These are phyloP conservation scores for Chlorella sp. DNA, from an alignment of 139 green algal species.

Conservation along the genomic window DNA sequence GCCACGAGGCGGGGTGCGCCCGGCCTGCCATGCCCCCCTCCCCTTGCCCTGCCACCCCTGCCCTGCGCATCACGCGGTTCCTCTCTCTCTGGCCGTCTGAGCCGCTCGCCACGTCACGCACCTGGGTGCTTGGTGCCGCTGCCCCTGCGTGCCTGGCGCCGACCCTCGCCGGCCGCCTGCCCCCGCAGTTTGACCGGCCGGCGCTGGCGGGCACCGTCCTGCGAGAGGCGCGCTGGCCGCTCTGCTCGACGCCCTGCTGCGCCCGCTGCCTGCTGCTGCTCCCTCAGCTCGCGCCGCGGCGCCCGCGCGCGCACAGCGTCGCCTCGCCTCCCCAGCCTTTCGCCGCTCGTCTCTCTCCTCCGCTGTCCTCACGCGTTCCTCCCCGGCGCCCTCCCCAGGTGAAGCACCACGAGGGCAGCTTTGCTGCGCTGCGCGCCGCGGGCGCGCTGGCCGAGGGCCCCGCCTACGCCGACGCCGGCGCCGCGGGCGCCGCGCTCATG, in stretches of 20 bases:
- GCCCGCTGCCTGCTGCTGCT: neutral
- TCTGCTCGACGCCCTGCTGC: neutral
- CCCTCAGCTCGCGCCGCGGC: neutral
- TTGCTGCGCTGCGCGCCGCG: constrained; percentile 48
- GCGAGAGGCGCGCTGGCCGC: constrained; percentile 5
- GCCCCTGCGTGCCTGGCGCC: neutral
- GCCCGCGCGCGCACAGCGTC: neutral
- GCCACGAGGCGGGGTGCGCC: neutral
- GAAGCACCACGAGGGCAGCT: constrained; percentile 66
- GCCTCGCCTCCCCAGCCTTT: neutral
- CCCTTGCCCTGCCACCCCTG: too few species aligned
- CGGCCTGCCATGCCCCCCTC: neutral
- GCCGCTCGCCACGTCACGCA: neutral
- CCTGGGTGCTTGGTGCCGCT: neutral
- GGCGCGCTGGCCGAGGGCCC: constrained; percentile 56
- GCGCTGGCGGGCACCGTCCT: neutral
- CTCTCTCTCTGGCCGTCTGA: neutral
- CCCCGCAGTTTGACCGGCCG: constrained; percentile 23
- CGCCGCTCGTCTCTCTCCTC: neutral
- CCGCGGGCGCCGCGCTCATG: constrained; percentile 46
- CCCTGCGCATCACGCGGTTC: neutral
- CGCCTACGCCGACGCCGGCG: constrained; percentile 67
- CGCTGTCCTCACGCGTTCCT: neutral
- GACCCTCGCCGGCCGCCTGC: neutral
- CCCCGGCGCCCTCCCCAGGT: constrained; percentile 41